phyloP scores from a whole-genome alignment of 176 grass and related monocot species.

The Metroxylon sagu region DNA sequence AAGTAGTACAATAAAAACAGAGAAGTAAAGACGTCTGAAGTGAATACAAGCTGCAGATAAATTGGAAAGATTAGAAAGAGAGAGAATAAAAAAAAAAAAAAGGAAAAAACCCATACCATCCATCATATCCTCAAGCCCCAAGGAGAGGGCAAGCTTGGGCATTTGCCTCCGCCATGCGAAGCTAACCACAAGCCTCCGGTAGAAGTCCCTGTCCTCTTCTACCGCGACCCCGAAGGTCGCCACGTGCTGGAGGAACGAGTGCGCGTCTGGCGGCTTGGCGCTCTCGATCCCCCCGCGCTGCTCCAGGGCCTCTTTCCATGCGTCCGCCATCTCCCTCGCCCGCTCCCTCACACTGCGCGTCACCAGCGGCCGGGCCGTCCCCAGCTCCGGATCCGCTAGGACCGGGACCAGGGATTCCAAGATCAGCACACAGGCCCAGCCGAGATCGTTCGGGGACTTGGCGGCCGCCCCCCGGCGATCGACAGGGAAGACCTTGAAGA shows the following conservation, averaged over 20 bases:
- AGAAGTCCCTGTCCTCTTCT: constrained; percentile 50
- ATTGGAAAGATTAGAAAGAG: too few relatives aligned
- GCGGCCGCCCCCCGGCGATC: constrained; percentile 37
- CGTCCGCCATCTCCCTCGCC: constrained; percentile 43
- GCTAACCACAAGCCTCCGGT: constrained; percentile 56
- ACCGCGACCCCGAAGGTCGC: constrained; percentile 56
- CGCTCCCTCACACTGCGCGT: constrained; percentile 31
- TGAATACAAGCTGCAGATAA: too few relatives aligned
- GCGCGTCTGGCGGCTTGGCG: constrained; percentile 62
- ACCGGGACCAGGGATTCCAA: constrained; percentile 60
- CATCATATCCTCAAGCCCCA: constrained; percentile 79
- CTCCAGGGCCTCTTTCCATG: constrained; percentile 55
- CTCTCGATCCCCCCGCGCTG: constrained; percentile 55
- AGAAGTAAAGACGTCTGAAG: too few relatives aligned
- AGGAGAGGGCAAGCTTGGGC: constrained; percentile 58
- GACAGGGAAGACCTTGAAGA: constrained; percentile 60
- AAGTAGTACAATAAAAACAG: too few relatives aligned
- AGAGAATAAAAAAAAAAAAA: not conserved
- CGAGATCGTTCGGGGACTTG: constrained; percentile 52
- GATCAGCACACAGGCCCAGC: constrained; percentile 87
- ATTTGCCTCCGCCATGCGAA: constrained; percentile 83
- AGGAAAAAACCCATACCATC: constrained; percentile 32
- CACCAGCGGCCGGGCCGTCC: constrained; percentile 36
- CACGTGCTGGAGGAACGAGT: constrained; percentile 61
- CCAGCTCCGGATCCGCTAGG: constrained; percentile 47